These are phyloP conservation scores for Avena sativa DNA, from an alignment of 176 grass and related monocot species.

Conservation along the genomic window DNA sequence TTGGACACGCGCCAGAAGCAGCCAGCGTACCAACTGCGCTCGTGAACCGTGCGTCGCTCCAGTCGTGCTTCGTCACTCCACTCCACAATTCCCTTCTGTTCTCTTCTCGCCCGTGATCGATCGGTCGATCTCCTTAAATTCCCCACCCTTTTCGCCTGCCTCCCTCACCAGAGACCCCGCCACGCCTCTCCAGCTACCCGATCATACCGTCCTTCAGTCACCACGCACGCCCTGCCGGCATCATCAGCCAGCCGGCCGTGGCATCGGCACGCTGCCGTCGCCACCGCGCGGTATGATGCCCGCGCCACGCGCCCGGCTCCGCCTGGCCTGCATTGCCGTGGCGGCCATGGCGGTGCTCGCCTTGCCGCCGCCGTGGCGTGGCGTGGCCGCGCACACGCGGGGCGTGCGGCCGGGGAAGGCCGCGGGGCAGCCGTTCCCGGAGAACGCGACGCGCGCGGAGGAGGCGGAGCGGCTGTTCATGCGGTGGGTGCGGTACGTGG, in stretches of 20 bases:
- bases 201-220: neutral
- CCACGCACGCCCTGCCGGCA: neutral
- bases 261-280: neutral
- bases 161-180: neutral
- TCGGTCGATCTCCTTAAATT: constrained; percentile 41
- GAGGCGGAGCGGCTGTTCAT: constrained; percentile 72
- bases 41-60: constrained; percentile 39
- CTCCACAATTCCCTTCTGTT: constrained; percentile 35
- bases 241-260: neutral
- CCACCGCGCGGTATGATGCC: neutral
- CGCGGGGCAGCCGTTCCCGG: constrained; percentile 48
- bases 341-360: neutral
- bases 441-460: constrained; percentile 65
- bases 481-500: constrained; percentile 82
- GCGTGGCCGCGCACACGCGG: constrained; percentile 53
- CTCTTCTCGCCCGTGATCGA: constrained; percentile 48
- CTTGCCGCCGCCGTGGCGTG: neutral
- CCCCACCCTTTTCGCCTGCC: neutral
- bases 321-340: constrained; percentile 3
- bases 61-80: neutral
- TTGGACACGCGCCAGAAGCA: constrained; percentile 25
- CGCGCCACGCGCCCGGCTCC: neutral
- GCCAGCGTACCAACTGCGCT: constrained; percentile 42
- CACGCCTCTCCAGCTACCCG: constrained; percentile 39
- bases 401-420: constrained; percentile 45